Conservation (phyloP, 306 rosid genomes). For the Alnus glutinosa region DNA sequence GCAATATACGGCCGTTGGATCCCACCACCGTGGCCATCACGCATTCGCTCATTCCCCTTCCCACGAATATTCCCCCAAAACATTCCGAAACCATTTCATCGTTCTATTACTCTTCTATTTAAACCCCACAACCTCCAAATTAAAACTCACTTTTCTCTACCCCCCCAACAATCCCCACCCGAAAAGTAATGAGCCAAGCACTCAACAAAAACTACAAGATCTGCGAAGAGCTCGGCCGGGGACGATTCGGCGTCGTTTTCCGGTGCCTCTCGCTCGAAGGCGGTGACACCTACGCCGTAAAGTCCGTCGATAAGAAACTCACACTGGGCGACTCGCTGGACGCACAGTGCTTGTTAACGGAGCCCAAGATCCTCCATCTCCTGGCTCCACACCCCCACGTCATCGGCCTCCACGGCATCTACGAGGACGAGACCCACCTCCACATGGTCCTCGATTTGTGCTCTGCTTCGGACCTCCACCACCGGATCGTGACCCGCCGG, state of each 20-base stretch:
- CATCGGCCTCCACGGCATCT: slow-evolving; percentile 40
- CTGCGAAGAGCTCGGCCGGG: slow-evolving; percentile 60
- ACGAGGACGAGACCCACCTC: slow-evolving; percentile 57
- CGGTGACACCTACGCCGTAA: slow-evolving; percentile 47
- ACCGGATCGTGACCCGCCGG: slow-evolving; percentile 18
- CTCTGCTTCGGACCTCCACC: slow-evolving; percentile 44
- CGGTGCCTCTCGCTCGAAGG: slow-evolving; percentile 35
- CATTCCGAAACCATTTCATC: slow-evolving; percentile 5
- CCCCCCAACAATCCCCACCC: background rate
- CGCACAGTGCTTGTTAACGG: slow-evolving; percentile 50
- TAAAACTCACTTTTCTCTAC: background rate
- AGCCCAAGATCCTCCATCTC: slow-evolving; percentile 54
- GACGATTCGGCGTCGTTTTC: slow-evolving; percentile 69
- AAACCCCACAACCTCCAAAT: background rate
- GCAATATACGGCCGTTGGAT: slow-evolving; percentile 14
- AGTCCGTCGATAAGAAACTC: slow-evolving; percentile 52
- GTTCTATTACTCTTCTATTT: background rate
- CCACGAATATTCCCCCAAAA: slow-evolving; percentile 29
- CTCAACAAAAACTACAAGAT: slow-evolving; percentile 51
- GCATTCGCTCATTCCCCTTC: background rate
- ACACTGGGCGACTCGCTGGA: slow-evolving; percentile 50
- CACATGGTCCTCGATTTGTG: slow-evolving; percentile 70
- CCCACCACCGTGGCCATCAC: slow-evolving; percentile 17
- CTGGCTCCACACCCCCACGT: slow-evolving; percentile 59
- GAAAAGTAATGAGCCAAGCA: slow-evolving; percentile 43